Conservation (phyloP, 306 rosid species). For the Oxytropis ochrocephala region DNA sequence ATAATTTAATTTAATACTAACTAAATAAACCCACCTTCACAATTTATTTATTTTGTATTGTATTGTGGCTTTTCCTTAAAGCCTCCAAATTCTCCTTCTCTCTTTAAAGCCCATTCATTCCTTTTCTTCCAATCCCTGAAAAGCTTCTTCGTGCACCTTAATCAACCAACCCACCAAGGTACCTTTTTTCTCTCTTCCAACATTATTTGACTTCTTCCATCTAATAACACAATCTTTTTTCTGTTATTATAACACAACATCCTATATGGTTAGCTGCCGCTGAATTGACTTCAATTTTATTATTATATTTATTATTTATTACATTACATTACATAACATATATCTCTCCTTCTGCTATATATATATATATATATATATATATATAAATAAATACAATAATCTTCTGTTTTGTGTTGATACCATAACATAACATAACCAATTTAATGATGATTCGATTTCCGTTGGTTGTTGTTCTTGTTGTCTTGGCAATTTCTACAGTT, state of each 20-base stretch:
- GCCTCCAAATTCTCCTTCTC: too few species aligned
- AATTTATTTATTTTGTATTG: too few species aligned
- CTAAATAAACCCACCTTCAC: too few species aligned
- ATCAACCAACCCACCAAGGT: neutral
- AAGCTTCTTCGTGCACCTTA: neutral
- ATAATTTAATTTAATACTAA: too few species aligned
- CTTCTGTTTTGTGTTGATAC: neutral
- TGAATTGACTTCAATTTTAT: constrained; percentile 7
- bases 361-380: too few species aligned
- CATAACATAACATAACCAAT: neutral
- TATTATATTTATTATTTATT: neutral
- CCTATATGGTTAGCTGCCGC: neutral
- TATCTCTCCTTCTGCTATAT: neutral
- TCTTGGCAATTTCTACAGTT: constrained; percentile 13
- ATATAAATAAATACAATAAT: too few species aligned
- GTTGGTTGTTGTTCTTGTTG: constrained; percentile 26
- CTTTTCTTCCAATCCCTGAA: neutral
- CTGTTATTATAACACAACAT: neutral
- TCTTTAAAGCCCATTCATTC: too few species aligned
- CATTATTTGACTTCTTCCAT: constrained; percentile 16
- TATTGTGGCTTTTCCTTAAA: too few species aligned
- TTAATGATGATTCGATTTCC: constrained; percentile 14
- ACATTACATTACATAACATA: neutral
- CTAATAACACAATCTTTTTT: neutral
- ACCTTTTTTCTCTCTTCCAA: neutral